Base-by-base conservation (phyloP, 2,329 filamentous ascomycete genomes). In the Fusarium bactridioides region DNA sequence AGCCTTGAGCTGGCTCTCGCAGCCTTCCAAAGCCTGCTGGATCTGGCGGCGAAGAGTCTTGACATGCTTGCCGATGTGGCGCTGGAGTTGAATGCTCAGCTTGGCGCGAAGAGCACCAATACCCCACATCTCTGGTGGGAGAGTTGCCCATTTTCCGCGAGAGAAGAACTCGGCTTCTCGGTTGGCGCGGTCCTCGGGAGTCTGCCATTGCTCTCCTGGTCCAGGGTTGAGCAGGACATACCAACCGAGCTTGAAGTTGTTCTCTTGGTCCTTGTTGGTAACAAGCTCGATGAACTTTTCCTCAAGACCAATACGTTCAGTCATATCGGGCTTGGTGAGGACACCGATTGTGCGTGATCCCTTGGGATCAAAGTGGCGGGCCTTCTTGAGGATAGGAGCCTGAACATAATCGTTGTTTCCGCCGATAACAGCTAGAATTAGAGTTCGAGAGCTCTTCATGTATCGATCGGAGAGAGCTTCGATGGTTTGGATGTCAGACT, bases 401-500 rank as follows among this genome's bases (percentile, higher is more conserved):
- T 87, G 85, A 4, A 87, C 86, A 55, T 87, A 87, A 69, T 88
- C 86, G 47, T 85, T 86, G 77, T 88, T 88, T 27, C 86, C 87
- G 8, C 86, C 86, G 23, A 89, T 83, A 29, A 89, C 86, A 37
- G 86, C 87, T 6, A 89, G 80, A 48, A 88, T 88, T 50, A 89
- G 86, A 48, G 86, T 88, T 37, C 87, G 83, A 0, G 85, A 80
- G 67, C 86, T 86, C 80, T 86, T 87, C 86, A 88, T 88, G 78
- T 88, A 89, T 33, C 82, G 82, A 12, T 87, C 85, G 16, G 85
- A 86, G 4, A 90, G 79, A 0, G 82, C 71, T 35, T 87, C 84
- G 54, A 90, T 87, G 5, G 87, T 85, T 66, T 83, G 80, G 61
- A 87, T 87, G 47, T 89, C 88, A 27, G 83, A 80, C 35, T 84